Base-by-base conservation (phyloP, 176 grass and related monocot genomes). In the Lolium rigidum region DNA sequence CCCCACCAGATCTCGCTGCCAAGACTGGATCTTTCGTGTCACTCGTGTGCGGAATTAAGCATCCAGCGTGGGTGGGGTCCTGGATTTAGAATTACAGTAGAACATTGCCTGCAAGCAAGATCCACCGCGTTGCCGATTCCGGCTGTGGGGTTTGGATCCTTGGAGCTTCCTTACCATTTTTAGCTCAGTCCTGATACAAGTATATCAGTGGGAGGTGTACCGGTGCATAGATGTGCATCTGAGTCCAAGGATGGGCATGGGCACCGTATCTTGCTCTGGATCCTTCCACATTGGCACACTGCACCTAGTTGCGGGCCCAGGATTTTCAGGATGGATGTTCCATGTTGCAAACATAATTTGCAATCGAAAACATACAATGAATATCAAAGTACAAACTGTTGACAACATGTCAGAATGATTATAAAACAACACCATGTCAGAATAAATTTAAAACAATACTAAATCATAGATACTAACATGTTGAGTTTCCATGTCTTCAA, bases 1-100 rank as follows among this genome's bases (percentile, higher is more conserved):
- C 5, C 38, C 22, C 52, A 7, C 56, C 79, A 93, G 89, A 95
- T 93, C 81, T 76, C 67, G 83, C 52, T 55, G 52, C 25, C 15
- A 87, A 81, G 38, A 81, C 82, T 68, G 50, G 70, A 83, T 88
- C 82, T 89, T 60, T 26, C 2, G 43, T 37, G 24, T 28, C 7
- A 8, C 47, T 70, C 25, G 68, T 76, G 12, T 52, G 21, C 52
- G 21, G 10, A 87, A 80, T 79, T 48, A 26, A 70, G 28, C 77
- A 37, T 41, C 50, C 31, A 43, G 76, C 15, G 69, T 62, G 49
- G 43, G 67, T 70, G 57, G 59, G 67, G 66, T 51, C 74, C 51
- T 86, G 48, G 57, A 43, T 68, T 64, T 79, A 51, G 48, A 87
- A 74, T 67, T 80, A 35, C 31, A 31, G 28, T 35, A 54, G 56